Evolutionary conservation across 768 basidiomycete species (phyloP).

Genomic region (Fistulinella prunicolor): DNA sequence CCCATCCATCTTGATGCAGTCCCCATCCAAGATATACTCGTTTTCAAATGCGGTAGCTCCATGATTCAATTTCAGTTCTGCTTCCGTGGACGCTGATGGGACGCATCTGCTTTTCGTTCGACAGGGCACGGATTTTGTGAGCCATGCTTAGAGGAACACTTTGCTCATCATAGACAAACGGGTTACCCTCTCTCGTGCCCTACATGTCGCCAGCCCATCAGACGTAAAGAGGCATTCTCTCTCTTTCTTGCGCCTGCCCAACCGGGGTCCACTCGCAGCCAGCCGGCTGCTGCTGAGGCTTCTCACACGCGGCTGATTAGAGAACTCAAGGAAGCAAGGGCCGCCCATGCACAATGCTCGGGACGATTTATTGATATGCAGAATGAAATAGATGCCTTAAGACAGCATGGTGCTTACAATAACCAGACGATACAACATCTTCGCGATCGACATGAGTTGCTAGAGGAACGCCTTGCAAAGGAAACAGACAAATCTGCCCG

Average conservation of each 20-base stretch:
- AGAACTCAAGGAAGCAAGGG: constrained; percentile 13
- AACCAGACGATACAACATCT: constrained; percentile 13
- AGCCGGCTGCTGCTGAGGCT: constrained; percentile 2
- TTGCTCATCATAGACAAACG: constrained; percentile 9
- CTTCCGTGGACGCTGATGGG: constrained; percentile 10
- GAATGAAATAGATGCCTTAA: constrained; percentile 11
- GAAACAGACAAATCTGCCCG: constrained; percentile 5
- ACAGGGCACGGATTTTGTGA: constrained; percentile 34
- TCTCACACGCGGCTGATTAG: constrained; percentile 6
- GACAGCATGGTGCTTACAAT: constrained; percentile 2
- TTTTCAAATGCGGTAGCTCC: constrained; percentile 31
- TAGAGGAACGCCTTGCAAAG: constrained; percentile 11
- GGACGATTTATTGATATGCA: constrained; percentile 8
- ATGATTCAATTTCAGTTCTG: constrained; percentile 1
- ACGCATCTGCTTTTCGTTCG: constrained; percentile 10
- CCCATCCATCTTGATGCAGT: constrained; percentile 32
- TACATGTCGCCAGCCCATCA: constrained; percentile 30
- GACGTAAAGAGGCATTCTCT: constrained; percentile 25
- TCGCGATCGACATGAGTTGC: constrained; percentile 12
- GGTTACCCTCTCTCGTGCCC: constrained; percentile 18
- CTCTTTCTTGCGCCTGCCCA: constrained; percentile 26
- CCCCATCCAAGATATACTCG: constrained; percentile 24
- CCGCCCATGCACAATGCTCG: constrained; percentile 15
- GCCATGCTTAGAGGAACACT: constrained; percentile 26
- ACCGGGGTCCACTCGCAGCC: neutral